phyloP scores from a whole-genome alignment of 306 rosid species.

The Fagus sylvatica region DNA sequence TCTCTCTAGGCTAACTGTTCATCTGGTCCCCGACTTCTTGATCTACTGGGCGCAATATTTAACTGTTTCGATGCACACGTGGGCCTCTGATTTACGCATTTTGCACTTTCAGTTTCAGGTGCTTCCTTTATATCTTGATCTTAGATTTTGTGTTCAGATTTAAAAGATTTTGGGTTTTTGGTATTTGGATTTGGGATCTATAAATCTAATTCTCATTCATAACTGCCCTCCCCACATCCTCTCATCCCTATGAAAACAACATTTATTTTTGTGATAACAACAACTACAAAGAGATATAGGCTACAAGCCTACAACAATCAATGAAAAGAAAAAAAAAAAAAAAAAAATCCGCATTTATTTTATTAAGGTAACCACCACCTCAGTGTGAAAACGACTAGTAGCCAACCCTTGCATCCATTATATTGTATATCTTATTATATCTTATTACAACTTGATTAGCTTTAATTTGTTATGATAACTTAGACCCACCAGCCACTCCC shows the following conservation, averaged over 20 bases:
- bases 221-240: background rate
- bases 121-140: conserved; percentile 25
- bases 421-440: conserved; percentile 19
- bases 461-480: conserved; percentile 49
- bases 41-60: conserved; percentile 35
- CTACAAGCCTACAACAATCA: conserved; percentile 31
- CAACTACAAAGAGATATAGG: conserved; percentile 35
- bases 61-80: conserved; percentile 48
- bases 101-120: conserved; percentile 48
- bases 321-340: conserved; percentile 17
- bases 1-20: conserved; percentile 14
- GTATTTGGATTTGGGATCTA: conserved; percentile 16
- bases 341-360: conserved; percentile 46
- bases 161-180: conserved; percentile 32
- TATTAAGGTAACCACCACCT: conserved; percentile 68
- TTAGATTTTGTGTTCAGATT: conserved; percentile 19
- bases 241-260: conserved; percentile 36
- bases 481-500: conserved; percentile 59
- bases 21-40: conserved; percentile 48
- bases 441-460: conserved; percentile 32
- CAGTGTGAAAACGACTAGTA: conserved; percentile 76
- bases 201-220: conserved; percentile 12
- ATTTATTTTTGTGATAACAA: conserved; percentile 50
- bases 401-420: conserved; percentile 69
- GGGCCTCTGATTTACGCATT: conserved; percentile 36